Evolutionary conservation across 208 protist species (phyloP).

Genomic region (Tetramitus jugosus): DNA sequence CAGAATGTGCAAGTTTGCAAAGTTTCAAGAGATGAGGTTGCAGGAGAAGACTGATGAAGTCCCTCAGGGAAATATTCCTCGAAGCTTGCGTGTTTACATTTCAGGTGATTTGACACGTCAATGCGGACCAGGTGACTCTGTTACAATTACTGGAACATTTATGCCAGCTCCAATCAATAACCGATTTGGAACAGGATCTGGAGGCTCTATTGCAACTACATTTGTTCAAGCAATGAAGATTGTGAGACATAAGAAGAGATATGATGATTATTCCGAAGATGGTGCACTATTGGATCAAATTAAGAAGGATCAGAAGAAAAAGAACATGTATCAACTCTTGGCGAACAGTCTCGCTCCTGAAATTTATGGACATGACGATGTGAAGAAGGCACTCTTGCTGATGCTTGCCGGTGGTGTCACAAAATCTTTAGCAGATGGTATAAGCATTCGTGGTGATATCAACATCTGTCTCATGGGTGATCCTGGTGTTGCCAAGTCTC

Average conservation of each 20-base stretch:
- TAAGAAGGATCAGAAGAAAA: neutral
- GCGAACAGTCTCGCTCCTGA: slow-evolving; percentile 87
- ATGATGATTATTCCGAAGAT: neutral
- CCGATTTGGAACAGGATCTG: no score
- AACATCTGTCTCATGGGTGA: slow-evolving; percentile 99
- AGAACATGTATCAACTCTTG: slow-evolving; percentile 81
- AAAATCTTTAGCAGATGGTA: slow-evolving; percentile 44
- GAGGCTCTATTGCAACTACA: slow-evolving; percentile 3
- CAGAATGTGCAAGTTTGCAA: neutral
- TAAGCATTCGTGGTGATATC: slow-evolving; percentile 87
- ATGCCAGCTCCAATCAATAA: slow-evolving; percentile 1
- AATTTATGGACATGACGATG: slow-evolving; percentile 94
- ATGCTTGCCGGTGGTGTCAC: slow-evolving; percentile 53
- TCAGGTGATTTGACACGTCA: slow-evolving; percentile 14
- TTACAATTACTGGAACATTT: neutral
- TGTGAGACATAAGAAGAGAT: slow-evolving; percentile 4
- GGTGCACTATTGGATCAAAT: neutral
- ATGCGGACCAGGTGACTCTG: slow-evolving; percentile 10
- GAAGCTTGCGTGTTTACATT: neutral
- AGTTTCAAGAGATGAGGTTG: slow-evolving; percentile 14
- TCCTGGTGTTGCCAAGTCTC: slow-evolving; percentile 96
- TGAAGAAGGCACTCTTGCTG: slow-evolving; percentile 83
- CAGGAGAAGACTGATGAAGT: slow-evolving; percentile 23
- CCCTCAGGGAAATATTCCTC: slow-evolving; percentile 11
- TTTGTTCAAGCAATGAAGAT: slow-evolving; percentile 11